Percentiles rank a stretch among this genome's conserved stretches.
Evolutionary conservation across 768 basidiomycete genomes (phyloP).

Genomic region (Cyclocybe cylindracea): DNA sequence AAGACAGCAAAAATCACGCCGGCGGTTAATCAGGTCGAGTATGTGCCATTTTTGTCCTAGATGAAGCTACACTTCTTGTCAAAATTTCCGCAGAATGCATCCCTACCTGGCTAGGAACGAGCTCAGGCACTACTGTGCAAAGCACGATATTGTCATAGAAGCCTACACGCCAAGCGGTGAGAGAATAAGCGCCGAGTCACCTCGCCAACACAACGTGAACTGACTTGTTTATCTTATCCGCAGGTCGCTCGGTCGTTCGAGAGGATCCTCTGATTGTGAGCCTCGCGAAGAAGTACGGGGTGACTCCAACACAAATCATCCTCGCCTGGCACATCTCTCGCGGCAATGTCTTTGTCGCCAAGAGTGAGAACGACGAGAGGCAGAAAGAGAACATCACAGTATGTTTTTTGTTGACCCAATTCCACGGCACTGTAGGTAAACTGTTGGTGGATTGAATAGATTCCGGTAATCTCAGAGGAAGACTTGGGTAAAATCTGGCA

Average conservation of each 20-base stretch:
- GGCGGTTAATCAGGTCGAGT: slow-evolving; percentile 53
- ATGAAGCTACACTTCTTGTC: not conserved
- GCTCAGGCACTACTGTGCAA: slow-evolving; percentile 45
- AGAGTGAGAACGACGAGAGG: slow-evolving; percentile 40
- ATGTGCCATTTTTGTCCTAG: not conserved
- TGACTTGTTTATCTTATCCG: not conserved
- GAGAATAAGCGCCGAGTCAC: not conserved
- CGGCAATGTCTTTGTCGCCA: slow-evolving; percentile 43
- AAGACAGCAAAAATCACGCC: slow-evolving; percentile 43
- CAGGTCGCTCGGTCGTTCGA: slow-evolving; percentile 45
- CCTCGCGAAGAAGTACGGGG: slow-evolving; percentile 46
- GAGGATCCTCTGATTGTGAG: slow-evolving; percentile 42
- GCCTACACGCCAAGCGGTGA: slow-evolving; percentile 50
- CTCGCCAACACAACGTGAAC: not conserved
- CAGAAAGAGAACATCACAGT: slow-evolving; percentile 53
- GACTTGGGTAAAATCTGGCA: slow-evolving; percentile 46
- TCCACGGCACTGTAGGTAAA: not conserved
- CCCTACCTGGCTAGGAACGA: slow-evolving; percentile 53
- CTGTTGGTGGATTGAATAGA: slow-evolving; percentile 1
- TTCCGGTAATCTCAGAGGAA: slow-evolving; percentile 23
- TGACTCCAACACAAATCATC: slow-evolving; percentile 43
- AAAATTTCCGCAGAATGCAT: slow-evolving; percentile 34
- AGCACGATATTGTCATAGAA: no score
- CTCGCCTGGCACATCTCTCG: slow-evolving; percentile 51
- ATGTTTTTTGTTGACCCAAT: slow-evolving; percentile 10